Evolutionary conservation across 2,329 filamentous ascomycete genomes (phyloP), one percentile per base, ranked within the genome.

Genomic region (Hirsutella thompsonii): DNA sequence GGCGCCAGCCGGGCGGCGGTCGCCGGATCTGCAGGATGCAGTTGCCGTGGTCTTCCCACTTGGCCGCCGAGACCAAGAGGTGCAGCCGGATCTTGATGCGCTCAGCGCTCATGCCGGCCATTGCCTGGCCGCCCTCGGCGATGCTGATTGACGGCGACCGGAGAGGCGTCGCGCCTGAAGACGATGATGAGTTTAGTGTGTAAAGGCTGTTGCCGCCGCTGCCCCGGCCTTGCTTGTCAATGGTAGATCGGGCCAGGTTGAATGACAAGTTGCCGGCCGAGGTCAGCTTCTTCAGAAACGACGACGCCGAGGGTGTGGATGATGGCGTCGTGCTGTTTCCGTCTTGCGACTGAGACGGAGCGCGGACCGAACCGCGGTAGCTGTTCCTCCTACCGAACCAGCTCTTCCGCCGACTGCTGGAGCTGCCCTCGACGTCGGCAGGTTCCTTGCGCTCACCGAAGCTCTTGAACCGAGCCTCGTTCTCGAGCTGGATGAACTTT

Each of bases 1-100:
- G 75, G 34, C 66, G 66, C 58, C 72, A 74, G 6, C 74, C 75
- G 29, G 63, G 74, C 39, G 70, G 81, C n/a, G 86, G 83, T 16
- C 79, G 76, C 56, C 88, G 79, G 52, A 98, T 87, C 14, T 83
- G 86, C 44, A 98, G 66, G 30, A 79, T 72, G 45, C 88, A 93
- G 50, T 85, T 80, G 48, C 92, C 90, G 66, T 89, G 79, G 56
- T 96, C 89, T 46, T 87, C 80, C 92, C 92, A 98, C 57, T 90
- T 90, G 38, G 78, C 78, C 11, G 76, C 69, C 1, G 75, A 69
- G 44, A 88, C 81, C 38, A 90, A 79, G 38, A 85, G 70, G 58
- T 96, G 94, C 11, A 96, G 74, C 29, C 88, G 74, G 50, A 95
- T 85, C 51, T 89, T 89, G 39, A 90, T 78, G 52, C 92, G 88